These are phyloP conservation scores for Aphanocladium album DNA, from an alignment of 2,329 filamentous ascomycete species.

Conservation along the genomic window DNA sequence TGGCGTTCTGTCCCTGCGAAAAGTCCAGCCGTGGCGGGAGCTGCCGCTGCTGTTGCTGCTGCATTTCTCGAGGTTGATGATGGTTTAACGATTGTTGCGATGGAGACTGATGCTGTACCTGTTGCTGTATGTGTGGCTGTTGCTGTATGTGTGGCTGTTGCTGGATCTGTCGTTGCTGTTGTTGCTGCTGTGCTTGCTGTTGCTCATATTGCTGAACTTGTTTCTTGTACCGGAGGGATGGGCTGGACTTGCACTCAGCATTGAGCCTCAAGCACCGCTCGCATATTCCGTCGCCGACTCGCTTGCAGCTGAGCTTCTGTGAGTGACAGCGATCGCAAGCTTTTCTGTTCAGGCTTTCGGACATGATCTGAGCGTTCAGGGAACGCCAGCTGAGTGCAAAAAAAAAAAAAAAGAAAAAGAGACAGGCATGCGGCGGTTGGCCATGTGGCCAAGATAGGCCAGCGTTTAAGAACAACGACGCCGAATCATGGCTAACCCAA, in stretches of 20 bases:
- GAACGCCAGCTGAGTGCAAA: neutral
- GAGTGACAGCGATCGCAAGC: slow-evolving; percentile 44
- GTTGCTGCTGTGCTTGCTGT: neutral
- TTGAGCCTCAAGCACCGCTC: slow-evolving; percentile 38
- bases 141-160: neutral
- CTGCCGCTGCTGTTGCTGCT: slow-evolving; percentile 17
- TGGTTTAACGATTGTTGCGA: slow-evolving; percentile 14
- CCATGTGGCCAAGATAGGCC: neutral
- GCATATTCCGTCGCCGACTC: slow-evolving; percentile 34
- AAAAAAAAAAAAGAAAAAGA: neutral
- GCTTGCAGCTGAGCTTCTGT: slow-evolving; percentile 43
- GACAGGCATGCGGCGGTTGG: neutral
- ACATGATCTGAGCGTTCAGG: slow-evolving; percentile 25
- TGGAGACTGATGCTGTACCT: slow-evolving; percentile 19
- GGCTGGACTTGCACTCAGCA: slow-evolving; percentile 40
- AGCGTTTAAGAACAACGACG: slow-evolving; percentile 10
- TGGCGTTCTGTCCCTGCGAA: neutral
- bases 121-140: slow-evolving; percentile 14
- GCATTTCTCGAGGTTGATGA: slow-evolving; percentile 6
- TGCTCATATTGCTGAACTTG: slow-evolving; percentile 18
- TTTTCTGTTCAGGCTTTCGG: slow-evolving; percentile 35
- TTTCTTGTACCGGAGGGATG: slow-evolving; percentile 35
- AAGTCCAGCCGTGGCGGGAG: slow-evolving; percentile 1
- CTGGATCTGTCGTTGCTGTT: neutral
- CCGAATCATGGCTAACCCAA: slow-evolving; percentile 1